Evolutionary conservation across 2,329 filamentous ascomycete genomes (phyloP), one percentile per base, ranked within the genome.

Genomic region (Colletotrichum acutatum): DNA sequence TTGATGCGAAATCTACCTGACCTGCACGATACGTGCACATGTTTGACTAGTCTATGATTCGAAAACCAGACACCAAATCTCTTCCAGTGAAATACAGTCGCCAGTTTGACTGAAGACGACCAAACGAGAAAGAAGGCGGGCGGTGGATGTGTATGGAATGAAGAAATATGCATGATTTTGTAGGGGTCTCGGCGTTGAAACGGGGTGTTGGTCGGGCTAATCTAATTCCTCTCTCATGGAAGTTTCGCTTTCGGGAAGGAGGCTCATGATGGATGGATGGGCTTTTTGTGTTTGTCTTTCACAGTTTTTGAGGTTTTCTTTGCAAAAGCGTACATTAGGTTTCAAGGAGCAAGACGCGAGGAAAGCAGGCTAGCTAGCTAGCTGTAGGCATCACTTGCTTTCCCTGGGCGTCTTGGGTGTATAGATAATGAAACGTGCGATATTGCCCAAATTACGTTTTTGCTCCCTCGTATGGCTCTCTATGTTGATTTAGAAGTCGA

Each of bases 301-400:
- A 16, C 1, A 42, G 37, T 9, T 22, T 49, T 8, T 22, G 42
- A n/a, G 19, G 5, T n/a, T 49, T 26, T 37, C 46, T 64, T 54
- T 64, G 46, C 61, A 54, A 53, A 54, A 54, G 61, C 46, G 61
- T 64, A 54, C 30, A 64, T 19, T 37, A 28, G 26, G 49, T 26
- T 26, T 54, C 49, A 49, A 24, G 28, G 16, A 37, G n/a, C 30
- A 22, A 54, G 61, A 64, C 49, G 32, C 4, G 11, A 57, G n/a
- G 53, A 6, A 16, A 42, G 14, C 6, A 19, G 28, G 8, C 49
- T 8, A 9, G 1, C 53, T 32, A 7, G 32, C 32, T 34, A 12
- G 32, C 32, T 12, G 4, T 34, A 16, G 52, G 11, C 16, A 11
- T 14, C 4, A 46, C 61, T 54, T 5, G n/a, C 62, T 28, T 34